phyloP scores from a whole-genome alignment of 495 filamentous ascomycete genomes.

The Polyplosphaeria fusca region DNA sequence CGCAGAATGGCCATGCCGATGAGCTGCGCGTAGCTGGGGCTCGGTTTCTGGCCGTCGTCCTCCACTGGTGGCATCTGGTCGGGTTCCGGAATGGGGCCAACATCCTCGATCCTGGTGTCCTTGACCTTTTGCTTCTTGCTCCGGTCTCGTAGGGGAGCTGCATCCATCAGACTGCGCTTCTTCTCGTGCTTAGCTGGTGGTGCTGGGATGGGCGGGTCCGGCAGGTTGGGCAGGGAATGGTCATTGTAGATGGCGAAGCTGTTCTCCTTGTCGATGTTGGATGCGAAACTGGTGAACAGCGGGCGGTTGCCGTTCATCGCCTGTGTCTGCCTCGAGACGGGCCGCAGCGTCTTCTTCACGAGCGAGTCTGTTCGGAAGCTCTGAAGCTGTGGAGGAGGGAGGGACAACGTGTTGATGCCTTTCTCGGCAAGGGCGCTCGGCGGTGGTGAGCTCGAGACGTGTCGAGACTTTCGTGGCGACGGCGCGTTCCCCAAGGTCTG shows the following conservation, averaged over 20 bases:
- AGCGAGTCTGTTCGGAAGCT: slow-evolving; percentile 79
- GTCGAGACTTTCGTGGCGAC: slow-evolving; percentile 35
- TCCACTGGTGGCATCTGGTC: slow-evolving; percentile 74
- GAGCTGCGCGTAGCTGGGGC: slow-evolving; percentile 88
- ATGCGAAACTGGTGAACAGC: slow-evolving; percentile 62
- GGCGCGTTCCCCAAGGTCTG: slow-evolving; percentile 10
- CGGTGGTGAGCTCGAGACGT: slow-evolving; percentile 43
- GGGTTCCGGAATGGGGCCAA: slow-evolving; percentile 61
- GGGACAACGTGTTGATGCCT: slow-evolving; percentile 59
- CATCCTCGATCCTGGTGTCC: slow-evolving; percentile 47
- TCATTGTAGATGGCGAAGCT: slow-evolving; percentile 42
- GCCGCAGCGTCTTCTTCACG: slow-evolving; percentile 57
- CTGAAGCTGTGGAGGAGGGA: slow-evolving; percentile 65
- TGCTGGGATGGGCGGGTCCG: slow-evolving; percentile 53
- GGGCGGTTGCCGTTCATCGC: slow-evolving; percentile 51
- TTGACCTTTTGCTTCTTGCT: slow-evolving; percentile 56
- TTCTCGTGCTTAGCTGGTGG: slow-evolving; percentile 58
- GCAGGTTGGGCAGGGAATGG: slow-evolving; percentile 6
- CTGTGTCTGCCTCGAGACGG: slow-evolving; percentile 34
- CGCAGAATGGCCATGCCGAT: slow-evolving; percentile 97
- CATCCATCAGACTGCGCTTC: slow-evolving; percentile 56
- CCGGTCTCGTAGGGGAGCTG: slow-evolving; percentile 69
- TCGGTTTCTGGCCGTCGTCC: slow-evolving; percentile 86
- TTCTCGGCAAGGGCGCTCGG: slow-evolving; percentile 39
- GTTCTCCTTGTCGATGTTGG: slow-evolving; percentile 66